Percentiles rank a stretch among this genome's conserved stretches.
Conservation (phyloP, 1,139 yeast genomes). For the Arxiozyma heterogenica region DNA sequence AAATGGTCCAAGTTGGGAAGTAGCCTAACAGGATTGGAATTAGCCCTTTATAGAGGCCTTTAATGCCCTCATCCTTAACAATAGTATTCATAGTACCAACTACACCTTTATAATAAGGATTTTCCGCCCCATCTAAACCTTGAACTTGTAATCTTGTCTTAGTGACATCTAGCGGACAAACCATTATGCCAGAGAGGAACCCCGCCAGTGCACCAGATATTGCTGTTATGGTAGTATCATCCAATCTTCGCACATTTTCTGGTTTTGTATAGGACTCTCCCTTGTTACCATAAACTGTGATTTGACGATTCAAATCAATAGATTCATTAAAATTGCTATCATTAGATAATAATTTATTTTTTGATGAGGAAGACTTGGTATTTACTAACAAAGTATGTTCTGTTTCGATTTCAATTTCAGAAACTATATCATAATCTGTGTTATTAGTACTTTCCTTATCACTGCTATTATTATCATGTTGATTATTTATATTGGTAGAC, state of each 20-base stretch:
- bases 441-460: too few relatives aligned
- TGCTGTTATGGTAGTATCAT: conserved; percentile 44
- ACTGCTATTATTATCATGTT: neutral
- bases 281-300: neutral
- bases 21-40: conserved; percentile 89
- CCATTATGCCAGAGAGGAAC: conserved; percentile 77
- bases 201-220: conserved; percentile 88
- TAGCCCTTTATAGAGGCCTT: conserved; percentile 83
- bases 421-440: neutral
- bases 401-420: neutral
- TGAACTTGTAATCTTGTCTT: conserved; percentile 94
- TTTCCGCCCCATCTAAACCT: conserved; percentile 37
- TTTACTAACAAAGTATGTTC: neutral
- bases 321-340: neutral
- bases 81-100: conserved; percentile 55
- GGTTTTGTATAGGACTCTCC: neutral
- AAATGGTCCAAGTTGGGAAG: conserved; percentile 96
- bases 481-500: neutral
- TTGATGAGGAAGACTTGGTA: neutral
- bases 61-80: conserved; percentile 62
- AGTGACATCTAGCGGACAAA: conserved; percentile 90
- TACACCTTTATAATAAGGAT: conserved; percentile 45
- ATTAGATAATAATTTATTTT: neutral
- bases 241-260: neutral
- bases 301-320: neutral